Evolutionary conservation across 495 filamentous ascomycete genomes (phyloP), one percentile per base, ranked within the genome.

Genomic region (Penicillium ucsense): DNA sequence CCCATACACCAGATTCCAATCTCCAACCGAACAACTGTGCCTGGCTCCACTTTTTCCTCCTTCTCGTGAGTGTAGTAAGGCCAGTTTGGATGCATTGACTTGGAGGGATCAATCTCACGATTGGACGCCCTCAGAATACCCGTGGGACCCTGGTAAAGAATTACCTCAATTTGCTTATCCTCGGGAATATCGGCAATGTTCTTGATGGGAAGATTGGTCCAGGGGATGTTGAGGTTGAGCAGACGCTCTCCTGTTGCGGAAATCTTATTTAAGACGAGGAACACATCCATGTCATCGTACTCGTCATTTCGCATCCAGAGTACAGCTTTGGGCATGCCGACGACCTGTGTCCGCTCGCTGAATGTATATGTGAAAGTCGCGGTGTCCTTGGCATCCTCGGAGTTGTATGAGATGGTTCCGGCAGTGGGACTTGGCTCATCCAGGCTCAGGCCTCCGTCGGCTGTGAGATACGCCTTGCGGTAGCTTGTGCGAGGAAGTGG

Each of bases 331-430:
- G 64, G 48, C n/a, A 54, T 48, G 8, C 64, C 63, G 8, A 60
- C 52, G n/a, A 73, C 32, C 10, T 57, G 48, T 3, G 61, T 59
- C 4, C 38, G 49, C 36, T 47, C 35, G 12, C 31, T 37, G 46
- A 67, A 67, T 0, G 44, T 63, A 11, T 58, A 46, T 3, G 49
- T 52, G 41, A 62, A 63, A 8, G 50, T 46, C 2, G 40, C 49
- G 8, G 41, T 51, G 35, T 55, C 54, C 9, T 59, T 49, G 12
- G 41, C 43, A 8, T 42, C 31, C 29, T 56, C 50, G 0, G 56
- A 62, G 32, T 55, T 38, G 45, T 59, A 62, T 2, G 43, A 46
- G 7, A 54, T 34, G 1, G 46, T 34, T 34, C 32, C 31, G 30
- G 51, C 8, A 36, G 31, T 30, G 2, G 43, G 31, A 6, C 20